These are phyloP conservation scores for Rhizopus sp. DNA, from an alignment of 371 early-diverging fungal species.

Conservation along the genomic window DNA sequence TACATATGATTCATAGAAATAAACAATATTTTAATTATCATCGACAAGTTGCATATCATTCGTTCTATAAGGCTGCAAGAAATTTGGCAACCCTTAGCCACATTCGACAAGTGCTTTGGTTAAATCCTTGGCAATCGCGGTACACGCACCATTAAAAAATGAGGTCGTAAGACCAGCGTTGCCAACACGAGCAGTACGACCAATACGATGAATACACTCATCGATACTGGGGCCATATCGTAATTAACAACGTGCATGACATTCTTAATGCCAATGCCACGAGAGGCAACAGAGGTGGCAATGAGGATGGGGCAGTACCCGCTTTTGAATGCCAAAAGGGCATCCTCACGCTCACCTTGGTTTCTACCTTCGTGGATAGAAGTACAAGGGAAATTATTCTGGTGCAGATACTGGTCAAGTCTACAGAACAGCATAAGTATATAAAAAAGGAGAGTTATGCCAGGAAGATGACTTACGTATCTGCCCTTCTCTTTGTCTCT, in stretches of 20 bases:
- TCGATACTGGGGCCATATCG: conserved; percentile 81
- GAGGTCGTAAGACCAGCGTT: conserved; percentile 75
- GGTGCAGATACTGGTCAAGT: conserved; percentile 73
- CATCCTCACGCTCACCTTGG: conserved; percentile 82
- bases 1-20: conserved; percentile 27
- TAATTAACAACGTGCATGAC: conserved; percentile 87
- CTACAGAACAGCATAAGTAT: conserved; percentile 8
- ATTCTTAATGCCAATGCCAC: conserved; percentile 88
- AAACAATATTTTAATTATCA: neutral
- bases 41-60: conserved; percentile 14
- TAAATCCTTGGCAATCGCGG: conserved; percentile 60
- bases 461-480: conserved; percentile 79
- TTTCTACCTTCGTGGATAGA: conserved; percentile 78
- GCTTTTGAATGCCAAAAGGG: conserved; percentile 74
- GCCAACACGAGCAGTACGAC: conserved; percentile 79
- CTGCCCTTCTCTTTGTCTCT: conserved; percentile 80
- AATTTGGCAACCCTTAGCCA: conserved; percentile 80
- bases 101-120: conserved; percentile 78
- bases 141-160: conserved; percentile 64
- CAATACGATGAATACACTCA: conserved; percentile 86
- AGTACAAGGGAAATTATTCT: conserved; percentile 66
- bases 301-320: conserved; percentile 81
- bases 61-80: conserved; percentile 53
- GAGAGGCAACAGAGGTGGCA: conserved; percentile 92
- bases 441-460: conserved; percentile 57